phyloP scores from a whole-genome alignment of 176 grass and related monocot species.

The Musa itinerans region DNA sequence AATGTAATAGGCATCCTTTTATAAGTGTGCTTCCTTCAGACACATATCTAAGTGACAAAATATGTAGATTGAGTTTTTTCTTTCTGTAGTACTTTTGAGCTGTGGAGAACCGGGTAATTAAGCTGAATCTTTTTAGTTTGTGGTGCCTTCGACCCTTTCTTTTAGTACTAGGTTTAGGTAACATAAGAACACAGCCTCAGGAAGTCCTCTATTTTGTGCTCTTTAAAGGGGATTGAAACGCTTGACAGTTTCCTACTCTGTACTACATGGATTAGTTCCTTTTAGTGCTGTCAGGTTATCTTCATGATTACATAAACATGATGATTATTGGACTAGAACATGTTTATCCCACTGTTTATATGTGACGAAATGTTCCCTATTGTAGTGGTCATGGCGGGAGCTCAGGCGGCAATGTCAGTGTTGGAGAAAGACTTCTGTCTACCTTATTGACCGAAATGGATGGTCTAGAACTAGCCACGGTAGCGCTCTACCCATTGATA shows the following conservation, averaged over 20 bases:
- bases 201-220: not conserved
- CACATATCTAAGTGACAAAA: not conserved
- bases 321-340: too few relatives aligned
- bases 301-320: not conserved
- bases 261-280: not conserved
- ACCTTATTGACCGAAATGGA: conserved; percentile 93
- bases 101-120: not conserved
- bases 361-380: not conserved
- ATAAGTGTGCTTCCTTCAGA: too few relatives aligned
- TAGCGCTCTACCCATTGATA: conserved; percentile 21
- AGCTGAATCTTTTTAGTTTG: not conserved
- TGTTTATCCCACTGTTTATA: not conserved
- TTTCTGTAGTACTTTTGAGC: not conserved
- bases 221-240: too few relatives aligned
- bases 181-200: not conserved
- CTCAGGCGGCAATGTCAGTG: conserved; percentile 41
- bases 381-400: conserved; percentile 36
- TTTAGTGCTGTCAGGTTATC: not conserved
- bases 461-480: conserved; percentile 70
- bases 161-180: not conserved
- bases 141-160: not conserved
- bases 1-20: not conserved
- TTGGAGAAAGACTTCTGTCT: conserved; percentile 82
- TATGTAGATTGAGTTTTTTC: not conserved
- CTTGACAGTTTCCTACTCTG: not conserved